Evolutionary conservation across 2,329 filamentous ascomycete genomes (phyloP), one percentile per base, ranked within the genome.

Genomic region (Macrophomina tecta): DNA sequence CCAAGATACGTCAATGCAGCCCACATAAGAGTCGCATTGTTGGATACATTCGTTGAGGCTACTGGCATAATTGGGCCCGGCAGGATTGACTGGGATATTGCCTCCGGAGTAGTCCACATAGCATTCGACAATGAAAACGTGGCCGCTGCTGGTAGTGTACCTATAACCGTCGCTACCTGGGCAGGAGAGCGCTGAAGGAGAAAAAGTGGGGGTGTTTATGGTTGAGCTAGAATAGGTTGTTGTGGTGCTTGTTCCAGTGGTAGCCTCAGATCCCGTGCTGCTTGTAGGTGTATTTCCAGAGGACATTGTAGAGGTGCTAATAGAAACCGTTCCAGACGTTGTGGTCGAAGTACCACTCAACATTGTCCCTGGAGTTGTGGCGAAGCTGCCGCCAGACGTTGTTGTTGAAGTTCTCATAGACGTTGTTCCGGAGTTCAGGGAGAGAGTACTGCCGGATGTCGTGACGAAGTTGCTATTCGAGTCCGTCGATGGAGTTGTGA

Each of bases 1-100:
- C 38, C 38, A 61, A n/a, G 38, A 46, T 4, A 61, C 56, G 28
- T 48, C 56, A 5, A 61, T 30, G n/a, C 56, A 61, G 40, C 56
- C 30, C 3, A 1, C 9, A 7, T 46, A n/a, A 5, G 4, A 7
- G 11, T 45, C 40, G 42, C 56, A 61, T 3, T n/a, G 11, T 28
- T 18, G 16, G n/a, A 61, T 61, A n/a, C 56, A 61, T 7, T 38
- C 53, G 6, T n/a, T 4, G 16, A 56, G 34, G n/a, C 34, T 56
- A 5, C 23, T 11, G 12, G n/a, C 36, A 5, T 9, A 45, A 4
- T n/a, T 16, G 4, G 34, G 28, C 4, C 16, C 23, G 23, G 23
- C 23, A 23, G 23, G 23, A 23, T 23, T 48, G 40, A 46, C 32
- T 11, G 49, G 23, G 12, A n/a, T 61, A 48, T 45, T 48, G 38